These are phyloP conservation scores for Talaromyces piceae DNA, from an alignment of 2,329 filamentous ascomycete species.

Conservation along the genomic window DNA sequence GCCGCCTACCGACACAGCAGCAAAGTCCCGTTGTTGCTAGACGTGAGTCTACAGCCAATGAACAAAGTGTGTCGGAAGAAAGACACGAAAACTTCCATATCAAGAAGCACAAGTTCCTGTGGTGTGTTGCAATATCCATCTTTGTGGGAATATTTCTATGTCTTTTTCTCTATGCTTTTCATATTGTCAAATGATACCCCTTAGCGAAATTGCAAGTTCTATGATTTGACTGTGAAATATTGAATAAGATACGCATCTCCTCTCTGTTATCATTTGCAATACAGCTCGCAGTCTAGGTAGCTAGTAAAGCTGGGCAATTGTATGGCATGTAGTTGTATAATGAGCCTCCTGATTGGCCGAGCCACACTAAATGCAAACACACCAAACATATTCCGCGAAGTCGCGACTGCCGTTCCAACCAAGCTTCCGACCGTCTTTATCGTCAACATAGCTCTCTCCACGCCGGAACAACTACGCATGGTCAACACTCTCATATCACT, in stretches of 20 bases:
- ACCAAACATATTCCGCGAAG: conserved; percentile 8
- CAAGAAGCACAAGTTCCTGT: conserved; percentile 11
- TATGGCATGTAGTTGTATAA: background rate
- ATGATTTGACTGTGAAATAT: background rate
- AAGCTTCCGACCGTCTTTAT: background rate
- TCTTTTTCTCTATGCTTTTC: conserved; percentile 13
- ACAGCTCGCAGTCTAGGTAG: background rate
- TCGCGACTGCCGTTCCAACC: background rate
- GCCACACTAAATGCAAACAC: conserved; percentile 5
- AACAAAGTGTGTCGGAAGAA: conserved; percentile 2
- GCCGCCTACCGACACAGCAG: background rate
- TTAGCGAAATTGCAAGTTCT: background rate
- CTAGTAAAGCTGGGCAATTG: too few relatives aligned
- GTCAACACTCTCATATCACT: too few relatives aligned
- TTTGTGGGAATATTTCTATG: conserved; percentile 12
- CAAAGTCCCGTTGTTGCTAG: background rate
- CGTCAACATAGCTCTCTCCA: background rate
- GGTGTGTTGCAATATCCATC: conserved; percentile 9
- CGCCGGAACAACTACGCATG: background rate
- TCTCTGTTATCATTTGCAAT: background rate
- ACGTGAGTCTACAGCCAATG: background rate
- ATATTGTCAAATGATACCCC: conserved; percentile 8
- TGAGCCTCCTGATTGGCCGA: background rate
- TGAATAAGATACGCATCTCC: background rate
- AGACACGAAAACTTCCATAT: conserved; percentile 7